Evolutionary conservation across 352 stramenopile genomes (phyloP).

Genomic region (Pythium oligandrum): DNA sequence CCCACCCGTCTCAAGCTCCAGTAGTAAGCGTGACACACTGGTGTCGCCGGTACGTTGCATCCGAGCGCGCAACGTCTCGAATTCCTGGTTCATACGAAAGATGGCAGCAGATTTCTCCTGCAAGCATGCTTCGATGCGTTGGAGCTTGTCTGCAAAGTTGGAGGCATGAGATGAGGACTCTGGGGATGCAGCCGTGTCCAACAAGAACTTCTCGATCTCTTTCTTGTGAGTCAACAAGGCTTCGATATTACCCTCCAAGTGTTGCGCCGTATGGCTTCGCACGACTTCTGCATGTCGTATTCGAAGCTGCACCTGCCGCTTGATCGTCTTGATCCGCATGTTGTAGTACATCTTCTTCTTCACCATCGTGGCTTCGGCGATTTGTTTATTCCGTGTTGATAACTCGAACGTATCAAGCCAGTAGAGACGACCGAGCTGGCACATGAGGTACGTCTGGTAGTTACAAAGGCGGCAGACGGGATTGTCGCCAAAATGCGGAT

Average conservation of each 20-base stretch:
- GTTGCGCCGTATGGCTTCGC: constrained; percentile 38
- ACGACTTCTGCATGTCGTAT: constrained; percentile 44
- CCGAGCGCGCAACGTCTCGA: constrained; percentile 34
- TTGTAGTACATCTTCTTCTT: constrained; percentile 97
- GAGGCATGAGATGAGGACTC: too few species aligned
- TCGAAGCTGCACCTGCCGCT: constrained; percentile 63
- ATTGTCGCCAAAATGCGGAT: constrained; percentile 89
- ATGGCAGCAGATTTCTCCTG: constrained; percentile 31
- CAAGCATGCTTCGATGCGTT: constrained; percentile 34
- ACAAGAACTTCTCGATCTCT: constrained; percentile 51
- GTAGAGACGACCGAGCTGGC: constrained; percentile 64
- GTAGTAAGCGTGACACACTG: constrained; percentile 72
- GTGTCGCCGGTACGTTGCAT: constrained; percentile 60
- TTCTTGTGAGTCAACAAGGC: constrained; percentile 53
- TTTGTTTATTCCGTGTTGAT: constrained; percentile 74
- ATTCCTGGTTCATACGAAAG: constrained; percentile 58
- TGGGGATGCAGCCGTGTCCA: constrained; percentile 1
- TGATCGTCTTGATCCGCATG: constrained; percentile 90
- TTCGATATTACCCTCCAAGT: constrained; percentile 40
- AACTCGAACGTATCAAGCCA: constrained; percentile 78
- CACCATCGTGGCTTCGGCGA: constrained; percentile 88
- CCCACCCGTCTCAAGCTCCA: constrained; percentile 89
- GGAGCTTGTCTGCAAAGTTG: constrained; percentile 21
- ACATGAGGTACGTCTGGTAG: constrained; percentile 91
- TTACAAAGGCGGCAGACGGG: constrained; percentile 90